Percentiles rank a stretch among this genome's conserved stretches.
phyloP scores from a whole-genome alignment of 129 eudicot genomes.

The Flaveria bidentis region DNA sequence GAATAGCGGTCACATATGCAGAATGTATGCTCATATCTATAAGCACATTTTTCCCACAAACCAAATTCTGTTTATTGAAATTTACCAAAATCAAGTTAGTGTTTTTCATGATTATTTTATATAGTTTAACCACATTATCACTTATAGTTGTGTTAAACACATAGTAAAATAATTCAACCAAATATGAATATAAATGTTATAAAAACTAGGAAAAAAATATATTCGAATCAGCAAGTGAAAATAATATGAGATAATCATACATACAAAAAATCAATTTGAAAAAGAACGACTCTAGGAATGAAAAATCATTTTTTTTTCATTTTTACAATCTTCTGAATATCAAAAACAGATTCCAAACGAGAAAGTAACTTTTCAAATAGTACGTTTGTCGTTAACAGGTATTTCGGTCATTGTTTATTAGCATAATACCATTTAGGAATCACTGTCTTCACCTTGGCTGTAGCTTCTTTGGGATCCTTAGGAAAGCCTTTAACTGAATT shows the following conservation, averaged over 20 bases:
- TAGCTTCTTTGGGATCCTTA: conserved; percentile 75
- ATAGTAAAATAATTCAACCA: not conserved
- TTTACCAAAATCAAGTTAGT: not conserved
- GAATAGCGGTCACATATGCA: conserved; percentile 84
- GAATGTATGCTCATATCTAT: conserved; percentile 93
- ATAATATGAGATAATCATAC: no score
- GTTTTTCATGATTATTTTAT: conserved; percentile 1
- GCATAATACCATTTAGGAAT: conserved; percentile 1
- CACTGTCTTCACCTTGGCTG: conserved; percentile 46
- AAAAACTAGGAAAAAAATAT: not conserved
- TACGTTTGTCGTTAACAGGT: not conserved
- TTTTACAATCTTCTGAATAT: not conserved
- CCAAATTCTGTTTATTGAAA: conserved; percentile 62
- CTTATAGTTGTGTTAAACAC: not conserved
- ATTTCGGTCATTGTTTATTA: conserved; percentile 2
- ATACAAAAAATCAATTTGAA: not conserved
- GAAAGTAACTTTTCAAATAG: not conserved
- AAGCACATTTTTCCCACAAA: conserved; percentile 79
- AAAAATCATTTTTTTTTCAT: not conserved
- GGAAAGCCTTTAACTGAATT: conserved; percentile 82
- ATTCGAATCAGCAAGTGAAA: not conserved
- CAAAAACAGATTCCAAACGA: not conserved
- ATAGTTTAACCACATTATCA: not conserved
- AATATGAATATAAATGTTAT: not conserved
- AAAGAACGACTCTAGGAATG: not conserved